Conservation (phyloP, 495 filamentous ascomycete species). For the Aspergillus kassunensis region DNA sequence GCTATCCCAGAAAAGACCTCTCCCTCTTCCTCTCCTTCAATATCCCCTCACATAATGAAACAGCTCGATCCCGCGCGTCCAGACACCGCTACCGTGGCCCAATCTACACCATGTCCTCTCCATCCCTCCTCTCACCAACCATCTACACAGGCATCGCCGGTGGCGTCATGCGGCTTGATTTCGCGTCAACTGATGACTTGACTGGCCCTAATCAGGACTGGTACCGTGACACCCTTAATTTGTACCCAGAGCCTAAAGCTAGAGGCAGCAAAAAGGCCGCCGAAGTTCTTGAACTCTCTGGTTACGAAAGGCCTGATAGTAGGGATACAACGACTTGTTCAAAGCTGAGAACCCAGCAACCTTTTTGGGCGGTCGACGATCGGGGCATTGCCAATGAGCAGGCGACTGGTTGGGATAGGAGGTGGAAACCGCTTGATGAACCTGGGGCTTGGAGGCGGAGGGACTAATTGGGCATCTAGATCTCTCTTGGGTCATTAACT, state of each 20-base stretch:
- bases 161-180: slow-evolving; percentile 49
- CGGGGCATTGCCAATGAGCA: slow-evolving; percentile 19
- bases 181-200: slow-evolving; percentile 46
- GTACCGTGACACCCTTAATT: slow-evolving; percentile 31
- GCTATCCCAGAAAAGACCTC: slow-evolving; percentile 29
- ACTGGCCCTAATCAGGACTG: slow-evolving; percentile 27
- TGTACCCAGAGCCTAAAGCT: slow-evolving; percentile 16
- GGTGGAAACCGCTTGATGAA: slow-evolving; percentile 31
- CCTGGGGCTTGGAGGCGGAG: slow-evolving; percentile 35
- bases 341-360: slow-evolving; percentile 35
- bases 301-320: slow-evolving; percentile 39
- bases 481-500: too few relatives aligned
- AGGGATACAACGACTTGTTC: slow-evolving; percentile 30
- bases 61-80: background rate
- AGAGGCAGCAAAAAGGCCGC: background rate
- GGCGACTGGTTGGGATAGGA: slow-evolving; percentile 36
- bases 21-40: slow-evolving; percentile 34
- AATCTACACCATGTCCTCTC: slow-evolving; percentile 57
- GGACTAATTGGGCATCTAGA: slow-evolving; percentile 3
- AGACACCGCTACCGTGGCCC: slow-evolving; percentile 35
- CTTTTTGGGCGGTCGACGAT: slow-evolving; percentile 18
- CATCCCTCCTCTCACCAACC: slow-evolving; percentile 50
- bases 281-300: slow-evolving; percentile 30
- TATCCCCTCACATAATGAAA: slow-evolving; percentile 8
- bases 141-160: slow-evolving; percentile 57